phyloP scores from a whole-genome alignment of 805 yeast species.

The Saitoella complicata region DNA sequence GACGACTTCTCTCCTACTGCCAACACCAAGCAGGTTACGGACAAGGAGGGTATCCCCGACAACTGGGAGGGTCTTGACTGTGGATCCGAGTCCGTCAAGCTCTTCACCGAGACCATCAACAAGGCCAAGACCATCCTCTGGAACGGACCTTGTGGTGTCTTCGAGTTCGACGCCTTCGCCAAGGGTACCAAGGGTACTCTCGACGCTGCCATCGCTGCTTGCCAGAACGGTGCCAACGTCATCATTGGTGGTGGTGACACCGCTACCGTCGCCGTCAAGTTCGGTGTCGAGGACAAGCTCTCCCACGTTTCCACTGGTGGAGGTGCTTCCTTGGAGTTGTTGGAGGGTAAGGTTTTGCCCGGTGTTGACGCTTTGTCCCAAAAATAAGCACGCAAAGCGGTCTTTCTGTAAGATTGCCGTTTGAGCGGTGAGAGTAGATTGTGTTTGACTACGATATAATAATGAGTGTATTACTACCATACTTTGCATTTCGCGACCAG shows the following conservation, averaged over 20 bases:
- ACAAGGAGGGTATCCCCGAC: constrained; percentile 84
- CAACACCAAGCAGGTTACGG: constrained; percentile 64
- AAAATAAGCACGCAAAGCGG: constrained; percentile 27
- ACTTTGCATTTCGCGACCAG: too few relatives aligned
- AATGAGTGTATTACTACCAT: too few relatives aligned
- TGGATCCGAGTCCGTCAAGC: constrained; percentile 76
- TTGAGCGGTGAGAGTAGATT: too few relatives aligned
- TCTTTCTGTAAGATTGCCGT: neutral
- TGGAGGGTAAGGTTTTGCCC: constrained; percentile 97
- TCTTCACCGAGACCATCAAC: constrained; percentile 68
- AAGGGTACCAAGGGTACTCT: constrained; percentile 81
- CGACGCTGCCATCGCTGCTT: constrained; percentile 75
- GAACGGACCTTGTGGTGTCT: constrained; percentile 99
- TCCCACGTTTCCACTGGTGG: constrained; percentile 99
- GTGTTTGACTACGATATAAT: too few relatives aligned
- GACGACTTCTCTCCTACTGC: constrained; percentile 91
- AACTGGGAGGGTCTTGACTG: constrained; percentile 91
- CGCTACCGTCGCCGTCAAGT: constrained; percentile 96
- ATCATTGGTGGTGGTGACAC: constrained; percentile 99
- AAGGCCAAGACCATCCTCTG: constrained; percentile 96
- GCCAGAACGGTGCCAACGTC: constrained; percentile 82
- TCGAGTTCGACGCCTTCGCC: constrained; percentile 88
- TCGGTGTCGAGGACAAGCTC: constrained; percentile 87
- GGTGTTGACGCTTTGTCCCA: constrained; percentile 89
- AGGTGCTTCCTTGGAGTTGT: constrained; percentile 97